Evolutionary conservation across 2,329 filamentous ascomycete species (phyloP).

Genomic region (Fusarium sp.): DNA sequence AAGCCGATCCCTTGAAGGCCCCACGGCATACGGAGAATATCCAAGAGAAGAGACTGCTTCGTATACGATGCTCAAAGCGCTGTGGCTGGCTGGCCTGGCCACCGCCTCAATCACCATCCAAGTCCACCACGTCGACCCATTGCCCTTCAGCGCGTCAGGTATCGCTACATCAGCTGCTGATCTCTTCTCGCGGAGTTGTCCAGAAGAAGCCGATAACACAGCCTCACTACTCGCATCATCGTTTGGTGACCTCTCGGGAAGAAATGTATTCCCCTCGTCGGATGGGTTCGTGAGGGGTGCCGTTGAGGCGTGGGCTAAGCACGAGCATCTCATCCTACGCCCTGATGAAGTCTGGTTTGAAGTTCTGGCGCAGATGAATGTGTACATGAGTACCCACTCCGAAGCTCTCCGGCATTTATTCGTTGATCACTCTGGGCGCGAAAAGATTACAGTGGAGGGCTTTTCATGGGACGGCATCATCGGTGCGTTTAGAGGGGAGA

Average conservation of each 20-base stretch:
- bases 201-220: conserved; percentile 45
- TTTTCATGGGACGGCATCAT: conserved; percentile 44
- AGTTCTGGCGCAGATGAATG: conserved; percentile 62
- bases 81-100: conserved; percentile 30
- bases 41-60: neutral
- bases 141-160: conserved; percentile 37
- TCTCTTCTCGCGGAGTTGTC: conserved; percentile 48
- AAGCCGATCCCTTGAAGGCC: neutral
- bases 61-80: neutral
- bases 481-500: conserved; percentile 51
- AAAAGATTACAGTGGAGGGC: conserved; percentile 51
- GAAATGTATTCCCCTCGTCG: conserved; percentile 46
- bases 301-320: conserved; percentile 60
- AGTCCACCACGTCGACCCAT: conserved; percentile 42
- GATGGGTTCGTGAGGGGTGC: conserved; percentile 57
- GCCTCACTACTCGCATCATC: conserved; percentile 47
- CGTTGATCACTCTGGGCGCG: conserved; percentile 56
- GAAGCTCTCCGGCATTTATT: conserved; percentile 59
- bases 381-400: conserved; percentile 60
- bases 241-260: conserved; percentile 28
- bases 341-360: conserved; percentile 68
- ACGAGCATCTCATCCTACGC: conserved; percentile 60
- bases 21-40: neutral
- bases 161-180: conserved; percentile 44
- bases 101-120: conserved; percentile 41